Base-by-base conservation (phyloP, 331 rosid species). In the Telfairia occidentalis region DNA sequence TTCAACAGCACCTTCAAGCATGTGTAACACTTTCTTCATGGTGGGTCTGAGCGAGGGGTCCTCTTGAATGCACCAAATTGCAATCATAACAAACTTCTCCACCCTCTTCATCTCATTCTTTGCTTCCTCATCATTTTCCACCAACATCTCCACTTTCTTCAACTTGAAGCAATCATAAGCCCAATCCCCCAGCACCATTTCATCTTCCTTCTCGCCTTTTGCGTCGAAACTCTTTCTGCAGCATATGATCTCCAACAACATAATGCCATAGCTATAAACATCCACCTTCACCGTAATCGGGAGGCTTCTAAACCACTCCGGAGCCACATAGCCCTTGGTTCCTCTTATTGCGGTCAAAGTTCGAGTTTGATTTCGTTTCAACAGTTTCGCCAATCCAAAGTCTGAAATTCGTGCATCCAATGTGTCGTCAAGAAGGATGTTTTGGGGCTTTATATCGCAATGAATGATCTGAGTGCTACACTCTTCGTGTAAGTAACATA, bases 381-480 rank as follows among this genome's bases (percentile, higher is more conserved):
- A 19, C n/a, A 80, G 80, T 69, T 83, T 81, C 0, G 84, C 82
- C 76, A 84, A 64, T 26, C 83, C 84, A 1, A 84, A 78, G 15
- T 84, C 81, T 0, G 84, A 53, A 37, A 84, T 84, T 28, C 77
- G 19, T 3, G 79, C 78, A 0, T 11, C 74, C 42, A 30, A 71
- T 8, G 43, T 34, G 3, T 75, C 79, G 0, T 84, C 84, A 0
- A 84, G 78, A 18, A 81, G 83, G 28, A 80, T 63, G 67, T 80
- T 83, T 40, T 83, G 78, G 2, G 84, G 82, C 78, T 83, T 80
- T 7, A 83, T 83, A 38, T 83, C 84, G 19, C 82, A 83, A 38
- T 83, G 84, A 35, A 83, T 77, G 46, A 80, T 83, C 58, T 67
- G 82, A 43, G 53, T 80, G 30, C 45, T 67, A 8, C 84, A 83